Evolutionary conservation across 2,329 filamentous ascomycete species (phyloP), one percentile per base, ranked within the genome.

Genomic region (Neopestalotiopsis sp.): DNA sequence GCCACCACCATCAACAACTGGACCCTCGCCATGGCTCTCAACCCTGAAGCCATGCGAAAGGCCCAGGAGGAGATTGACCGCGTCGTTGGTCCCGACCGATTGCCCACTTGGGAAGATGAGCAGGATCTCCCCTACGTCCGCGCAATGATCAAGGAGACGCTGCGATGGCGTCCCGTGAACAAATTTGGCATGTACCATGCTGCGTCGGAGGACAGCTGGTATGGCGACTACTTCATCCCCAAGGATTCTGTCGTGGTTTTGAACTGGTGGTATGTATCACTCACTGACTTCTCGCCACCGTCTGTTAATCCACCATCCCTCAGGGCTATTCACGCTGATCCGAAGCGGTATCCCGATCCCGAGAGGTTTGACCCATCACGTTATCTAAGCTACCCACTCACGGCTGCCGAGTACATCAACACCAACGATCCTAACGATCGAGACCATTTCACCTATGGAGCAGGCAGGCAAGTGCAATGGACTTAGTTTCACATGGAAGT

Each of bases 1-100:
- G 61, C 61, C 13, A 64, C 61, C 17, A 64, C 61, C 13, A 20
- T 64, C 7, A 64, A 64, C 20, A 64, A 64, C 40, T 64, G 61
- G 61, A 64, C 28, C 34, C n/a, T 64, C 6, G 61, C 61, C 34
- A 66, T 66, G 63, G 28, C 56, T 20, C 34, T 40, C 14, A 42
- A 30, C 14, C 65, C 65, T 1, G 52, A 67, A 10, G 20, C 12
- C 30, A 17, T 30, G 34, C 6, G 20, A n/a, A 67, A 59, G 24
- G 52, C 34, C 2, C 65, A 67, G 20, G 56, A 59, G 14, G 65
- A 59, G n/a, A 12, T 67, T 20, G 65, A 67, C 17, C 14, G 40
- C 14, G 52, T 60, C 28, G 34, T 67, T 32, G 65, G 65, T n/a
- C 3, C 17, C 5, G 65, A 60, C 28, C 14, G 65, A 7, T 9